A percentile compares a stretch with the other conserved stretches of the same genome.
Conservation (phyloP, 2,329 filamentous ascomycete species). For the Aureobasidium uvarum region DNA sequence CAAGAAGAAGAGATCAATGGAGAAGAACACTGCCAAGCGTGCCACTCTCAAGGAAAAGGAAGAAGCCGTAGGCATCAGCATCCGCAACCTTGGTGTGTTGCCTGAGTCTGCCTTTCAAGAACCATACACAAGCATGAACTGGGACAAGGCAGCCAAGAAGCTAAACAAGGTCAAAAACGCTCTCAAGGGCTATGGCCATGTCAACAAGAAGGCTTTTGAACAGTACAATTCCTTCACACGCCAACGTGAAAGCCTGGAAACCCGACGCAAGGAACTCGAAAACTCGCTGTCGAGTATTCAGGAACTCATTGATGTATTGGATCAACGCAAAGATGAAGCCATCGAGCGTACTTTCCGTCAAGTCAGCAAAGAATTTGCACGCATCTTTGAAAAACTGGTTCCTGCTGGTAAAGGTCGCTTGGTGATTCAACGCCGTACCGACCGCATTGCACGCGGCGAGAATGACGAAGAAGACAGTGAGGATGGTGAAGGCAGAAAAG, state of each 20-base stretch:
- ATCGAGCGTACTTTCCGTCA: constrained; percentile 99
- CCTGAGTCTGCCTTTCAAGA: constrained; percentile 92
- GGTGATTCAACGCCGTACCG: constrained; percentile 87
- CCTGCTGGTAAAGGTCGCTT: constrained; percentile 88
- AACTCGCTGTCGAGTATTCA: constrained; percentile 83
- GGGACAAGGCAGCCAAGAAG: constrained; percentile 63
- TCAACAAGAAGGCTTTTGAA: constrained; percentile 99
- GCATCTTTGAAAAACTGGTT: constrained; percentile 91
- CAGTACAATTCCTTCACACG: constrained; percentile 97
- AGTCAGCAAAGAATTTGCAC: constrained; percentile 87
- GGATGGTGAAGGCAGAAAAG: constrained; percentile 41
- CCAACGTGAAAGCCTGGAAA: constrained; percentile 81
- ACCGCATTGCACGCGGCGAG: constrained; percentile 60
- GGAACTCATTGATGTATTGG: constrained; percentile 86
- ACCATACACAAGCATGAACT: constrained; percentile 73
- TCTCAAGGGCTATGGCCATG: constrained; percentile 93
- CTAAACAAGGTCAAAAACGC: constrained; percentile 90
- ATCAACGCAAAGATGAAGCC: constrained; percentile 94
- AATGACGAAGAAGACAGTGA: constrained; percentile 58
- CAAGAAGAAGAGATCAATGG: constrained; percentile 82
- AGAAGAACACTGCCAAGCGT: constrained; percentile 88
- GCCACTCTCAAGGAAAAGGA: constrained; percentile 74
- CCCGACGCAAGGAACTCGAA: constrained; percentile 82
- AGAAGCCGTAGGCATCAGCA: constrained; percentile 79
- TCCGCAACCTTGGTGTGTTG: constrained; percentile 87